Percentiles rank a stretch among this genome's conserved stretches.
These are phyloP conservation scores for Trichocladium antarcticum DNA, from an alignment of 495 filamentous ascomycete genomes.

Conservation along the genomic window DNA sequence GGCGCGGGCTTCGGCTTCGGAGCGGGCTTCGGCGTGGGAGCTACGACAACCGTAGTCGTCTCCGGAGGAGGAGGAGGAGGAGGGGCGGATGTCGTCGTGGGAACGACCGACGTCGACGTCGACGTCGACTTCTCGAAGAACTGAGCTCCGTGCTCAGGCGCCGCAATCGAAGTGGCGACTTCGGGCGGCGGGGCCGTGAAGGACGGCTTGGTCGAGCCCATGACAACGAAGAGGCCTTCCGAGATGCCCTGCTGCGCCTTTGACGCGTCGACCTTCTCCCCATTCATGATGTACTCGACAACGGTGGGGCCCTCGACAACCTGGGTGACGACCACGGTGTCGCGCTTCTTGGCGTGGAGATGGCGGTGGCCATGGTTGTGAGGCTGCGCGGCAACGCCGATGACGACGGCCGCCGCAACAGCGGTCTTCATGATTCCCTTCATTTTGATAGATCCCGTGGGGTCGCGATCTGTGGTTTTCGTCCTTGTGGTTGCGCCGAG, in stretches of 20 bases:
- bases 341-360: constrained; percentile 28
- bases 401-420: constrained; percentile 38
- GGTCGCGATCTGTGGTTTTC: too few species aligned
- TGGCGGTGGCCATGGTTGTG: constrained; percentile 37
- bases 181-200: constrained; percentile 30
- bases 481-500: background rate
- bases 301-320: constrained; percentile 42
- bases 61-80: too few species aligned
- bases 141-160: constrained; percentile 18
- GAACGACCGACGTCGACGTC: background rate
- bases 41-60: too few species aligned
- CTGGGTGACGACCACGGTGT: constrained; percentile 23
- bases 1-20: too few species aligned
- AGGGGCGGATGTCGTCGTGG: constrained; percentile 9
- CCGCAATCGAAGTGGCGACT: constrained; percentile 17
- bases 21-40: too few species aligned
- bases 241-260: constrained; percentile 54
- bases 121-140: constrained; percentile 27
- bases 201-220: constrained; percentile 38
- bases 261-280: constrained; percentile 38
- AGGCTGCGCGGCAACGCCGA: constrained; percentile 35
- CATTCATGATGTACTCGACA: constrained; percentile 50
- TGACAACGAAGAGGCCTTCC: constrained; percentile 42
- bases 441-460: constrained; percentile 30
- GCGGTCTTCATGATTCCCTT: constrained; percentile 36